Evolutionary conservation across 2,329 filamentous ascomycete species (phyloP).

Genomic region (Neonectria magnoliae): DNA sequence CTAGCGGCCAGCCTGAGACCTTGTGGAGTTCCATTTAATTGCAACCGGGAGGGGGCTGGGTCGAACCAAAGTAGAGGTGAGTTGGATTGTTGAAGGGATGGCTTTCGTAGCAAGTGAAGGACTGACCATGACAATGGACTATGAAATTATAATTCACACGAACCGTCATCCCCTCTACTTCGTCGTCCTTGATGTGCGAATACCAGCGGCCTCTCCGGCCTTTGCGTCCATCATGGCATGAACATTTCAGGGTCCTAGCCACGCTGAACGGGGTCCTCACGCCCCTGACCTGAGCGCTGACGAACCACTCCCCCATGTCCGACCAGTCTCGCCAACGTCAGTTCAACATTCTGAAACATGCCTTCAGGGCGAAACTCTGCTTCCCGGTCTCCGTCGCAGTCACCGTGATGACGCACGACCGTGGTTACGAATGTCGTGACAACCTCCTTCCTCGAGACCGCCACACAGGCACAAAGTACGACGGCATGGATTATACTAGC

Average conservation of each 20-base stretch:
- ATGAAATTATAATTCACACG: no score
- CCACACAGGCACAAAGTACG: background rate
- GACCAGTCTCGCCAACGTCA: conserved; percentile 2
- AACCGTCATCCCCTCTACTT: no score
- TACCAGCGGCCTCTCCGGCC: background rate
- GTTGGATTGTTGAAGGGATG: no score
- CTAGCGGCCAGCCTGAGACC: conserved; percentile 36
- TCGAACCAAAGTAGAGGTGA: background rate
- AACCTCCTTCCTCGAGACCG: background rate
- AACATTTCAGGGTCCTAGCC: conserved; percentile 18
- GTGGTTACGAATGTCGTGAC: background rate
- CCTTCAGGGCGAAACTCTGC: conserved; percentile 3
- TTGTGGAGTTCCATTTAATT: conserved; percentile 24
- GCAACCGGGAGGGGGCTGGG: conserved; percentile 14
- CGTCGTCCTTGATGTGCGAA: no score
- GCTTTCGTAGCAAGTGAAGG: no score
- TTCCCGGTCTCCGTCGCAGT: background rate
- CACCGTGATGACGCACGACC: background rate
- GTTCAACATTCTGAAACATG: conserved; percentile 18
- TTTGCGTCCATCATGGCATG: background rate
- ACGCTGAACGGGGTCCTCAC: conserved; percentile 1
- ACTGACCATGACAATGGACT: no score
- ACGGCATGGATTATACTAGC: background rate
- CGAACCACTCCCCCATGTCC: conserved; percentile 5
- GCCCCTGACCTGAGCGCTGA: background rate